Base-by-base conservation (phyloP, 2,329 filamentous ascomycete species). In the Conoideocrella luteorostrata region DNA sequence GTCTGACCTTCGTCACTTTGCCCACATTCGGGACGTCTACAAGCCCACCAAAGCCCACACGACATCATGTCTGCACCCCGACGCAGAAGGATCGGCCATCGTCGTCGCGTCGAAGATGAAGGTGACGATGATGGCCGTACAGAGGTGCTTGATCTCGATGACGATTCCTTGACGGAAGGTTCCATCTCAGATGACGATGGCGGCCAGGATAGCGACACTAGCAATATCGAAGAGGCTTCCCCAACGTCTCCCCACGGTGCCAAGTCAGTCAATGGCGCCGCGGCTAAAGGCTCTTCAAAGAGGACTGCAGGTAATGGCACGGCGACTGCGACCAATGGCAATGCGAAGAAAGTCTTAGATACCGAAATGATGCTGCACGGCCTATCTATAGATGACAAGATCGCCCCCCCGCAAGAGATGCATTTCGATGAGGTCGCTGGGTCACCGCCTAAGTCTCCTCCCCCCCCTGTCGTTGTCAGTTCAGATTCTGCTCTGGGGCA, bases 21-120 rank as follows among this genome's bases (percentile, higher is more conserved):
- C 29, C 42, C 37, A 32, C 26, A 41, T 34, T 23, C 22, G 39
- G 37, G 44, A 39, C 39, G 24, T 43, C 44, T 21, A 26, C 39
- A 13, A 22, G 21, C 24, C 36, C 7, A 34, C 23, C 35, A 24
- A 38, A 41, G n/a, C 21, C 29, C 34, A 23, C 20, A 20, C 50
- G 52, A 50, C 56, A 56, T 37, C 52, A 65, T 64, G 62, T 58
- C 63, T 59, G 57, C 52, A 47, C 62, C 74, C 57, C 75, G 78
- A 59, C 77, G 80, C 63, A 82, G 76, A 67, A 82, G 80, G 65
- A 76, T 84, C 63, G 79, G 80, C 60, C 78, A 78, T 54, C 78
- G 82, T 57, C 80, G 83, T 61, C 78, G 82, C 54, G 74, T 80
- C 52, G 80, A 82, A 63, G 82, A 86, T 56, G 82, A 86, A 60